phyloP scores from a whole-genome alignment of 441 rosid species.

The Sinapis alba region DNA sequence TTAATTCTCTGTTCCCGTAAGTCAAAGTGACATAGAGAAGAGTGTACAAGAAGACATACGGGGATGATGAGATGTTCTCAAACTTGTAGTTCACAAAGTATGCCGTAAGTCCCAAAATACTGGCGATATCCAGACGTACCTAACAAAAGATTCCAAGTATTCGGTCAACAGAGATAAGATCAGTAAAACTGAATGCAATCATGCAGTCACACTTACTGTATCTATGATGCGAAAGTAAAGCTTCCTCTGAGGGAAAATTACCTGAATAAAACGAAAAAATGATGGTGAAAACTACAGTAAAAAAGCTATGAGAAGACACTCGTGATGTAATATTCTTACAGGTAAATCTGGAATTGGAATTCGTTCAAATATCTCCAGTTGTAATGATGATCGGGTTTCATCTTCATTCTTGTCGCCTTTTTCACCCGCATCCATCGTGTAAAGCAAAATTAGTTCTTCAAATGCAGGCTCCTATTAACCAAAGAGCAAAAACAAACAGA shows the following conservation, averaged over 20 bases:
- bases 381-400: slow-evolving; percentile 69
- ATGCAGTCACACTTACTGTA: slow-evolving; percentile 62
- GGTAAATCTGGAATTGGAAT: slow-evolving; percentile 96
- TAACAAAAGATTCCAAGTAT: slow-evolving; percentile 43
- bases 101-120: slow-evolving; percentile 89
- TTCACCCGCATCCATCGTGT: slow-evolving; percentile 59
- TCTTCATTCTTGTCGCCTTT: slow-evolving; percentile 47
- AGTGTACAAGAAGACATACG: slow-evolving; percentile 52
- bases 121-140: slow-evolving; percentile 89
- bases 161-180: slow-evolving; percentile 27
- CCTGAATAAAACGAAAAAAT: slow-evolving; percentile 53
- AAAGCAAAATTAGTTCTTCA: slow-evolving; percentile 85
- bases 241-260: slow-evolving; percentile 94
- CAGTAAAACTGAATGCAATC: background rate
- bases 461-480: slow-evolving; percentile 87
- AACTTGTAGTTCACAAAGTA: slow-evolving; percentile 91
- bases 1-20: background rate
- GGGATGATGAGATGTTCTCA: slow-evolving; percentile 82
- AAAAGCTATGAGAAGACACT: slow-evolving; percentile 7
- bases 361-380: slow-evolving; percentile 79
- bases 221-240: slow-evolving; percentile 94
- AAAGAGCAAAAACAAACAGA: slow-evolving; percentile 37
- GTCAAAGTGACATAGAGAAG: background rate
- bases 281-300: slow-evolving; percentile 30
- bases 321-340: slow-evolving; percentile 49